These are phyloP conservation scores for Ambrosia trifida DNA, from an alignment of 129 eudicot genomes.

Conservation along the genomic window DNA sequence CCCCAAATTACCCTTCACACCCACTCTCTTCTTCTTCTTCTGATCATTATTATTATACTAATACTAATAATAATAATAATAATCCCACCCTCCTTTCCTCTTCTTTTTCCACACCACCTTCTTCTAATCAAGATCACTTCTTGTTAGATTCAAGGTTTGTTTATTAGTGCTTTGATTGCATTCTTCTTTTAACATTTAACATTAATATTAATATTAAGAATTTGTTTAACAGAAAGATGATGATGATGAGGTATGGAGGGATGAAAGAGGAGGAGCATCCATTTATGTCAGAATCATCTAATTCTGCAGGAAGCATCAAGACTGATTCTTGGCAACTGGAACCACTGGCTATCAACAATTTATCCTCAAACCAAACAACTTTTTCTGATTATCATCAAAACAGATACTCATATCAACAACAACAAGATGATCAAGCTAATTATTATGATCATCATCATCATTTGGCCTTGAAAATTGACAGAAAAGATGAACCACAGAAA, in stretches of 20 bases:
- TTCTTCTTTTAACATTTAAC: not conserved
- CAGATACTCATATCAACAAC: constrained; percentile 44
- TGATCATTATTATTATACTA: not conserved
- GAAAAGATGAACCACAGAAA: constrained; percentile 63
- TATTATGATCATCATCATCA: constrained; percentile 27
- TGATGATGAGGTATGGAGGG: constrained; percentile 32
- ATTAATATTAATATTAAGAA: not conserved
- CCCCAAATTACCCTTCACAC: constrained; percentile 39
- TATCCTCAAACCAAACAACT: constrained; percentile 43
- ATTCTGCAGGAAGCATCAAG: constrained; percentile 48
- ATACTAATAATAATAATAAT: constrained; percentile 4
- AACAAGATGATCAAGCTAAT: constrained; percentile 28
- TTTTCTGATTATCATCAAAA: constrained; percentile 35
- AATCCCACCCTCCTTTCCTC: constrained; percentile 39
- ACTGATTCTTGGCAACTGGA: constrained; percentile 64
- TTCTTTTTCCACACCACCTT: constrained; percentile 38
- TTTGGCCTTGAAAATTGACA: constrained; percentile 32
- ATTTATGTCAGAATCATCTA: constrained; percentile 56
- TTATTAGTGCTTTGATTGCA: not conserved
- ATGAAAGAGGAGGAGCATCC: constrained; percentile 65
- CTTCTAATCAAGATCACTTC: constrained; percentile 46
- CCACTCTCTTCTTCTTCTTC: constrained; percentile 36
- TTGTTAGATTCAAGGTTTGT: constrained; percentile 65
- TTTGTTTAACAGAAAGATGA: constrained; percentile 22
- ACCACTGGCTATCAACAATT: constrained; percentile 51